Evolutionary conservation across 2,329 filamentous ascomycete genomes (phyloP), one percentile per base, ranked within the genome.

Genomic region (Phialophora expanda): DNA sequence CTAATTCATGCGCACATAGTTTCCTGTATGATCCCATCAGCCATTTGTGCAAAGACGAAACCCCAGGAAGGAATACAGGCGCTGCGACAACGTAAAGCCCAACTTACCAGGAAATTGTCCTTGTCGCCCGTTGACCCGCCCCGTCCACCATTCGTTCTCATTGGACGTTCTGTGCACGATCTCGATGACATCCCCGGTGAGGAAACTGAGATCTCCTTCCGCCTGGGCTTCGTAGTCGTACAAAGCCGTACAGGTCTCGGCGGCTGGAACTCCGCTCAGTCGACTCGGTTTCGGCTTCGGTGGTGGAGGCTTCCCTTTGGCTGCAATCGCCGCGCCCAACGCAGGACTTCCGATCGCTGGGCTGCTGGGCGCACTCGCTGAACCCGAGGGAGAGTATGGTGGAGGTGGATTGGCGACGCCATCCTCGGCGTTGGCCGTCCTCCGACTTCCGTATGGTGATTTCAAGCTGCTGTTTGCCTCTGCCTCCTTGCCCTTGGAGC

Each of bases 191-290:
- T 99, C 95, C 4, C 94, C 93, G 0, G 92, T 88, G 20, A 85
- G 86, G 80, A 99, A 99, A 74, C 91, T 96, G 69, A 99, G 81
- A 76, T 99, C 95, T 2, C 93, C 93, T 70, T 96, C 93, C 0
- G 94, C 93, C 76, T 98, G 93, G 5, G 95, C 95, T 68, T 96
- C 92, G 75, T 96, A 99, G 75, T 98, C 95, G 78, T 97, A 99
- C 68, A 99, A 80, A 7, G 95, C 95, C 2, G 93, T 97, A 38
- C 90, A 93, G 0, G 86, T 93, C 78, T 97, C 93, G 0, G 86
- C 85, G 0, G 83, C 80, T 0, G 90, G 87, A 17, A 81, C 84
- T 2, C 84, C 88, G 70, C 84, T 89, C 55, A 98, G 82, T 62
- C 88, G 84, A 54, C 85, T 89, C 2, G 93, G 93, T 82, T 97